A percentile compares a stretch with the other conserved stretches of the same genome.
phyloP scores from a whole-genome alignment of 108 stramenopile species.

The Fragilaria radians region DNA sequence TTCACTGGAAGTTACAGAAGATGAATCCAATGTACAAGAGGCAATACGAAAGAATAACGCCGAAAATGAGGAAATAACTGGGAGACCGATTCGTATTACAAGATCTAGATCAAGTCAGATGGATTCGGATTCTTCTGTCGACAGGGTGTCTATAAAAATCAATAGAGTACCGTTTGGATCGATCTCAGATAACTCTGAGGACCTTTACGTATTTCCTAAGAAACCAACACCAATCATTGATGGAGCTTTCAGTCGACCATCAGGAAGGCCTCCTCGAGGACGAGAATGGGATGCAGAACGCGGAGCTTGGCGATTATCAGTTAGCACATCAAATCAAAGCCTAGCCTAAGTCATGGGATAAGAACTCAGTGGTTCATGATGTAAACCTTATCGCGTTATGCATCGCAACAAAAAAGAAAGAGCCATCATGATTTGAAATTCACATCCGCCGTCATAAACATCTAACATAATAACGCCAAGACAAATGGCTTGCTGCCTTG shows the following conservation, averaged over 20 bases:
- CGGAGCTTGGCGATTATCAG: slow-evolving; percentile 6
- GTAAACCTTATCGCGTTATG: too few relatives aligned
- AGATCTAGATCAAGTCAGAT: background rate
- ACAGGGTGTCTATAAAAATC: background rate
- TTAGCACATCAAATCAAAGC: background rate
- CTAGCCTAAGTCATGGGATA: too few relatives aligned
- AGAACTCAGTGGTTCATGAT: too few relatives aligned
- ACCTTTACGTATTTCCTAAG: background rate
- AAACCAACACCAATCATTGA: background rate
- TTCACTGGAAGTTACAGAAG: too few relatives aligned
- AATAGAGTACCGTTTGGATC: background rate
- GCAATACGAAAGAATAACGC: background rate
- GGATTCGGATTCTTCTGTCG: background rate
- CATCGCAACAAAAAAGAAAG: too few relatives aligned
- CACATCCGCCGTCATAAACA: too few relatives aligned
- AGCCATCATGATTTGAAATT: too few relatives aligned
- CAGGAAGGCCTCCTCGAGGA: slow-evolving; percentile 1
- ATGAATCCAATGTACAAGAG: too few relatives aligned
- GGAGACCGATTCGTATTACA: background rate
- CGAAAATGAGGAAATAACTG: background rate
- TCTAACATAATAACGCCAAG: too few relatives aligned
- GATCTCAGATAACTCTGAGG: background rate
- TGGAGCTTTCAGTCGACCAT: slow-evolving; percentile 1
- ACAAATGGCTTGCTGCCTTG: too few relatives aligned
- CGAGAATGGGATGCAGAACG: slow-evolving; percentile 1